Evolutionary conservation across 768 basidiomycete species (phyloP).

Genomic region (Tricholoma sp.): DNA sequence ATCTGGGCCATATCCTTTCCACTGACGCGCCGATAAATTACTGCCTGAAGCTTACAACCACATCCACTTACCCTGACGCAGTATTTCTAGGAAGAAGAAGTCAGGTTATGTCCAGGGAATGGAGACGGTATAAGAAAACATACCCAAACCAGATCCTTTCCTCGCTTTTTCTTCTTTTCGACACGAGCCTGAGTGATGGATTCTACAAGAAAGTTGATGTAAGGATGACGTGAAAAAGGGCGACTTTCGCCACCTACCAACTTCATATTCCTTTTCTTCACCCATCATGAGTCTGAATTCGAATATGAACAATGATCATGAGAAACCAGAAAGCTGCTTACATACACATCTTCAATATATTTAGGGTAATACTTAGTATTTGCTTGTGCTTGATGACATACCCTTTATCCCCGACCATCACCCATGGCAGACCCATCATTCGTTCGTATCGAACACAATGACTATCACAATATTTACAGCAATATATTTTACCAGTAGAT

Average conservation of each 20-base stretch:
- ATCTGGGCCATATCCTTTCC: conserved; percentile 51
- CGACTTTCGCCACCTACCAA: conserved; percentile 41
- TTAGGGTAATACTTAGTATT: no score
- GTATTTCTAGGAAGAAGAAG: conserved; percentile 39
- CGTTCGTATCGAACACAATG: no score
- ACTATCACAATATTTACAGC: neutral
- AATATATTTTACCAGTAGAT: neutral
- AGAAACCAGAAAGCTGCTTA: neutral
- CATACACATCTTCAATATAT: neutral
- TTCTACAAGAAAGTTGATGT: conserved; percentile 31
- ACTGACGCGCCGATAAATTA: conserved; percentile 30
- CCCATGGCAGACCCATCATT: no score
- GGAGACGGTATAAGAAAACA: conserved; percentile 9
- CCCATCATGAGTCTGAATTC: conserved; percentile 19
- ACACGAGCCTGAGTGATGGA: conserved; percentile 49
- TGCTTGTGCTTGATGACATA: no score
- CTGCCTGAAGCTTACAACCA: neutral
- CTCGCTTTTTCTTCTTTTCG: conserved; percentile 34
- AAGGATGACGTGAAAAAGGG: neutral
- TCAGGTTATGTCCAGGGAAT: conserved; percentile 5
- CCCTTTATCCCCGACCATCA: no score
- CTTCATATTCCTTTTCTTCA: conserved; percentile 57
- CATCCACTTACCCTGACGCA: conserved; percentile 46
- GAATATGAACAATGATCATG: no score
- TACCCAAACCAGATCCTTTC: conserved; percentile 50